These are phyloP conservation scores for Cercospora sojina DNA, from an alignment of 2,329 filamentous ascomycete species.

Conservation along the genomic window DNA sequence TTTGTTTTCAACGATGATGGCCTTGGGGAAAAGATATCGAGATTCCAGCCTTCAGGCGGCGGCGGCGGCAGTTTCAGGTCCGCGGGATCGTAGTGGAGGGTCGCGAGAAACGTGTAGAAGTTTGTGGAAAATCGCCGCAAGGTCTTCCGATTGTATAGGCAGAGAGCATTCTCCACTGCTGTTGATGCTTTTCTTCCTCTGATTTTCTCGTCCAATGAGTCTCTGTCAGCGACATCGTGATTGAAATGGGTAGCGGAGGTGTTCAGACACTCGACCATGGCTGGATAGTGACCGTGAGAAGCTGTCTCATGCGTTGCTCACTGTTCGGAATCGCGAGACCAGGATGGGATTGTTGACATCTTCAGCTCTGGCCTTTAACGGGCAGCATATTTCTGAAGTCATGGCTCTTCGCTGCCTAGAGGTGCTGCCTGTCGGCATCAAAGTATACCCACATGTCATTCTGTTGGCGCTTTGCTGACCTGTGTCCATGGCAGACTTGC, in stretches of 20 bases:
- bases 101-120: slow-evolving; percentile 7
- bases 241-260: not conserved
- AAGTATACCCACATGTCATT: no score
- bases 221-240: not conserved
- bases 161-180: not conserved
- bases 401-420: not conserved
- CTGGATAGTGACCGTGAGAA: not conserved
- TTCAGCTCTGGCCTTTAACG: not conserved
- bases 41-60: not conserved
- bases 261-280: not conserved
- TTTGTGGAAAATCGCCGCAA: not conserved
- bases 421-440: no score
- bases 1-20: not conserved
- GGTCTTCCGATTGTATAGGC: not conserved
- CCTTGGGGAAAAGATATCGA: not conserved
- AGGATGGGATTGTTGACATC: not conserved
- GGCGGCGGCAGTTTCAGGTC: slow-evolving; percentile 5
- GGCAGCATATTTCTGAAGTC: not conserved
- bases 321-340: no score
- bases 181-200: not conserved
- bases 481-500: no score
- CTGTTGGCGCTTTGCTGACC: no score
- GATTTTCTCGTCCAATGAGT: not conserved
- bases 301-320: no score
- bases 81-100: slow-evolving; percentile 3